phyloP scores from a whole-genome alignment of 2,329 filamentous ascomycete genomes.

The Penicillium glabrum region DNA sequence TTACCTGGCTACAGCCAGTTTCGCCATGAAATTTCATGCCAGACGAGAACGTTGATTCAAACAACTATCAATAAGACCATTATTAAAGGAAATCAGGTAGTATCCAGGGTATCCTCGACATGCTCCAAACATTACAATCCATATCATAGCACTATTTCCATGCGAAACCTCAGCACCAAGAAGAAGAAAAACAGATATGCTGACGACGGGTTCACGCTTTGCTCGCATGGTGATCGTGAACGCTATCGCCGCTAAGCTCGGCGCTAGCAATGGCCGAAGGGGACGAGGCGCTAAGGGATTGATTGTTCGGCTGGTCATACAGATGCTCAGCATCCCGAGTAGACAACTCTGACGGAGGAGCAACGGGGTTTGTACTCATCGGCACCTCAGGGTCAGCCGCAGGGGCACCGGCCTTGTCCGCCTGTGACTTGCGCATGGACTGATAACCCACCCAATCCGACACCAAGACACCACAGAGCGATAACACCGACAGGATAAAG shows the following conservation, averaged over 20 bases:
- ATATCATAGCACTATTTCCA: neutral
- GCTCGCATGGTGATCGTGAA: neutral
- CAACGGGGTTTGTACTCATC: conserved; percentile 15
- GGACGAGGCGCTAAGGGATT: conserved; percentile 10
- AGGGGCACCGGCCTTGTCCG: neutral
- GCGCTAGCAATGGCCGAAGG: conserved; percentile 7
- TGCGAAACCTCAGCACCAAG: neutral
- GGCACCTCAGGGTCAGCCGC: conserved; percentile 9
- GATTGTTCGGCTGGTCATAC: conserved; percentile 17
- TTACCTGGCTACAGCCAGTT: conserved; percentile 6
- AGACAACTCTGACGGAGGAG: conserved; percentile 10
- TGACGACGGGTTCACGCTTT: neutral
- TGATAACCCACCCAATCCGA: conserved; percentile 30
- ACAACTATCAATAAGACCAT: neutral
- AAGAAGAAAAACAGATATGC: neutral
- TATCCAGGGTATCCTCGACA: neutral
- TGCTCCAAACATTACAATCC: neutral
- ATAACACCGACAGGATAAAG: conserved; percentile 27
- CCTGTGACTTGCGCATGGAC: conserved; percentile 11
- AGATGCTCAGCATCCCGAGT: conserved; percentile 16
- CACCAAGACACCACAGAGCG: conserved; percentile 26
- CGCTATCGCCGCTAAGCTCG: conserved; percentile 9
- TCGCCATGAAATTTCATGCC: neutral
- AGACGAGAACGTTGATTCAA: neutral
- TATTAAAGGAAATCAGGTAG: neutral